Conservation (phyloP, 129 eudicot genomes). For the Flaveria ramosissima region DNA sequence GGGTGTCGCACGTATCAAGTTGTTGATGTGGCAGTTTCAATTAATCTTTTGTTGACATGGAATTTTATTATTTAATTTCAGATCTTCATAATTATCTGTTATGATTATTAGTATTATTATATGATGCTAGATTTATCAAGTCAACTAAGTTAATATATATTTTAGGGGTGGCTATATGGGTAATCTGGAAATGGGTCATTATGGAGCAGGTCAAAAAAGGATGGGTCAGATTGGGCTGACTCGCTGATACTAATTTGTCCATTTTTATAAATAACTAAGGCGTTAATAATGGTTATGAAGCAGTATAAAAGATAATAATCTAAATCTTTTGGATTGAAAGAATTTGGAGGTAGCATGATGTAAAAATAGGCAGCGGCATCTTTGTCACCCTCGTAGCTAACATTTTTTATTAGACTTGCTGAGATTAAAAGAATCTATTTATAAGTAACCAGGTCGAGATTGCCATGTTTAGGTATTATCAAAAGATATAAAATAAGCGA, state of each 20-base stretch:
- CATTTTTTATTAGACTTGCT: background rate
- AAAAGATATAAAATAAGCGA: background rate
- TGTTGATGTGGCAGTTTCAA: background rate
- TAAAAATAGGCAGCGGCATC: background rate
- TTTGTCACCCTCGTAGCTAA: background rate
- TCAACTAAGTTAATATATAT: conserved; percentile 18
- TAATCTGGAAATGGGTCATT: background rate
- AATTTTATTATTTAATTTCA: background rate
- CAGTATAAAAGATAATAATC: background rate
- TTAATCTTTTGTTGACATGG: background rate
- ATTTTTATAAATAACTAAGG: background rate
- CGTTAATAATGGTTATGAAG: background rate
- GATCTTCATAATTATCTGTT: background rate
- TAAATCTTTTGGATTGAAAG: background rate
- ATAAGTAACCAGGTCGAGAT: background rate
- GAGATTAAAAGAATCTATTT: background rate
- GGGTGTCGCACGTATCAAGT: too few relatives aligned
- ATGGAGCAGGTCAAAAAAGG: background rate
- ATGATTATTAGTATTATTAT: background rate
- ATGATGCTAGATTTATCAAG: conserved; percentile 14
- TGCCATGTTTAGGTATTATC: conserved; percentile 16
- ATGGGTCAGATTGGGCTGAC: background rate
- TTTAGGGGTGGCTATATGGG: background rate
- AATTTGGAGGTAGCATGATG: background rate
- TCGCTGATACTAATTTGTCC: background rate